Conservation (phyloP, 108 stramenopile genomes). For the Fragilariopsis cylindrus region DNA sequence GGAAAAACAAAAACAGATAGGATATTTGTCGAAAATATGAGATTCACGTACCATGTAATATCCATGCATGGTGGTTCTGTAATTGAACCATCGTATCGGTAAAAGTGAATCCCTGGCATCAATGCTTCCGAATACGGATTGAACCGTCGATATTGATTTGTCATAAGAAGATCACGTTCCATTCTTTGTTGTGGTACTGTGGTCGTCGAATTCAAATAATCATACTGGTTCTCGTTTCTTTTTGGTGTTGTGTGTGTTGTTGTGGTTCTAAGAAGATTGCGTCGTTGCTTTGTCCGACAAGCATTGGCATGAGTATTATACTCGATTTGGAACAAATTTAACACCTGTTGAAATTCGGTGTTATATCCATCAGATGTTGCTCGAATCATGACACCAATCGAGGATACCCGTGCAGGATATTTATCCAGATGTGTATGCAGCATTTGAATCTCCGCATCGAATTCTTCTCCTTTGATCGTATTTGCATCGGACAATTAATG, state of each 20-base stretch:
- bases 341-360: not conserved
- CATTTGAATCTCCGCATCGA: constrained; percentile 3
- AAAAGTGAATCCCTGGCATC: not conserved
- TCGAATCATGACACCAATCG: constrained; percentile 2
- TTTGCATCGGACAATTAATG: no score
- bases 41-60: not conserved
- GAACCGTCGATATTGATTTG: not conserved
- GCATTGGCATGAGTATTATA: not conserved
- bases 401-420: not conserved
- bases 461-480: not conserved
- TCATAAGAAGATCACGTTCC: not conserved
- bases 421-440: not conserved
- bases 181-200: not conserved
- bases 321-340: not conserved
- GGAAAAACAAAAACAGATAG: no score
- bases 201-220: not conserved
- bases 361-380: not conserved
- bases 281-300: not conserved
- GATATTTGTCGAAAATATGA: no score
- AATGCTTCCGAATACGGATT: not conserved
- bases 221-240: not conserved
- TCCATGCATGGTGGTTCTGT: not conserved
- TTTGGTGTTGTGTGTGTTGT: not conserved
- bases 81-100: not conserved
- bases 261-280: not conserved